Conservation (phyloP, 495 filamentous ascomycete species). For the Hypomontagnella submonticulosa region DNA sequence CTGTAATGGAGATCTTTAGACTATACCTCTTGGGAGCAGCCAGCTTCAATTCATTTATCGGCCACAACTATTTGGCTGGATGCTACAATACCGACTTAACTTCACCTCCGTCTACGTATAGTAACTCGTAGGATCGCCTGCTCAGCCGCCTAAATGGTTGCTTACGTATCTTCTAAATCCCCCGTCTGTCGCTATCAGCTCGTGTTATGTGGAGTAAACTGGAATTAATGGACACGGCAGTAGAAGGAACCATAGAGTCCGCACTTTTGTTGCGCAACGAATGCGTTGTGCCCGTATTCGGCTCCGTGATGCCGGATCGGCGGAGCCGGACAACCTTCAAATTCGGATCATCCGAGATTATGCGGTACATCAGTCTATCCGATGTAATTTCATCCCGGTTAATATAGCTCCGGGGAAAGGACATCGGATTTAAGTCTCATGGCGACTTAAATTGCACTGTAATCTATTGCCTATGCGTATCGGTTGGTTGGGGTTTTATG, state of each 20-base stretch:
- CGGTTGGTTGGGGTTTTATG: no score
- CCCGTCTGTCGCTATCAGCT: no score
- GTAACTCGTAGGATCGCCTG: conserved; percentile 7
- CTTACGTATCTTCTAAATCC: neutral
- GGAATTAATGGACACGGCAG: neutral
- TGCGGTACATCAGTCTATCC: neutral
- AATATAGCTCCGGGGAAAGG: neutral
- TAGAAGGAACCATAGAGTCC: neutral
- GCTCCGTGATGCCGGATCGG: conserved; percentile 21
- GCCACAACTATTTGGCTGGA: no score
- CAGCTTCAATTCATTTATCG: no score
- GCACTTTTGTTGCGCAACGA: neutral
- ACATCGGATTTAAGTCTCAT: no score
- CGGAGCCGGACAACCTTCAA: neutral
- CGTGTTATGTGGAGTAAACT: neutral
- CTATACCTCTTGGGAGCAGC: no score
- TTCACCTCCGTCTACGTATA: conserved; percentile 5
- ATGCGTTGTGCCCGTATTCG: neutral
- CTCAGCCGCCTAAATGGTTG: conserved; percentile 8
- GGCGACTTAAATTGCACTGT: no score
- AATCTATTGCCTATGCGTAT: no score
- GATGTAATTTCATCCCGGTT: conserved; percentile 3
- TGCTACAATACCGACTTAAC: no score
- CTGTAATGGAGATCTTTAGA: no score
- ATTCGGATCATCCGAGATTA: conserved; percentile 28